Evolutionary conservation across 306 rosid genomes (phyloP).

Genomic region (Lupinus albus): DNA sequence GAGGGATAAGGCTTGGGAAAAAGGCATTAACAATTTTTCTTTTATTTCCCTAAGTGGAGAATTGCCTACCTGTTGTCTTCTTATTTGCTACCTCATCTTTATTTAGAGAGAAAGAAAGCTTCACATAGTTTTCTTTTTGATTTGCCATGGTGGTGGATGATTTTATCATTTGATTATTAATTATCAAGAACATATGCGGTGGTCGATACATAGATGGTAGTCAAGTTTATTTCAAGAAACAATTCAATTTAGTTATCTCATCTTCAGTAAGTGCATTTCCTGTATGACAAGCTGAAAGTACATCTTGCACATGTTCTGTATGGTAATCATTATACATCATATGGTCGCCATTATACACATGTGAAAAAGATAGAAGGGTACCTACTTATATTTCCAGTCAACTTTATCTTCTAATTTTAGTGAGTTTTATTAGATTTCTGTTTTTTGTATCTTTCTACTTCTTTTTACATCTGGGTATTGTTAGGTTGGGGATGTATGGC

Average conservation of each 20-base stretch:
- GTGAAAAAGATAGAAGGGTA: slow-evolving; percentile 66
- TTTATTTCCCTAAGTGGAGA: neutral
- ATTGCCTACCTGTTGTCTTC: neutral
- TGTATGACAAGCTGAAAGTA: slow-evolving; percentile 57
- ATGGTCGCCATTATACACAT: slow-evolving; percentile 69
- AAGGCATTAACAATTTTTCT: neutral
- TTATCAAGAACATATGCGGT: neutral
- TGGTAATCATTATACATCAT: slow-evolving; percentile 73
- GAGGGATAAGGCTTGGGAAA: neutral
- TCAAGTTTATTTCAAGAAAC: neutral
- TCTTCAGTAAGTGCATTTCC: slow-evolving; percentile 16
- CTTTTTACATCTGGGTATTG: neutral
- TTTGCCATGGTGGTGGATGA: neutral
- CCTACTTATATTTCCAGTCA: slow-evolving; percentile 28
- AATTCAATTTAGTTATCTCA: slow-evolving; percentile 1
- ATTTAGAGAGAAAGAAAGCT: neutral
- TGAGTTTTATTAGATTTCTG: neutral
- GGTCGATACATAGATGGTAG: neutral
- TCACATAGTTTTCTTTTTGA: neutral
- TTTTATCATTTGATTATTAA: neutral
- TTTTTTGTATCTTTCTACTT: slow-evolving; percentile 4
- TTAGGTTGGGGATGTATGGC: neutral
- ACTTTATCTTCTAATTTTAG: slow-evolving; percentile 19
- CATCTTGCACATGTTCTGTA: slow-evolving; percentile 63
- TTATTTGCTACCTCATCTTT: neutral